phyloP scores from a whole-genome alignment of 139 green algal species.

The Diplosphaera chodatii region DNA sequence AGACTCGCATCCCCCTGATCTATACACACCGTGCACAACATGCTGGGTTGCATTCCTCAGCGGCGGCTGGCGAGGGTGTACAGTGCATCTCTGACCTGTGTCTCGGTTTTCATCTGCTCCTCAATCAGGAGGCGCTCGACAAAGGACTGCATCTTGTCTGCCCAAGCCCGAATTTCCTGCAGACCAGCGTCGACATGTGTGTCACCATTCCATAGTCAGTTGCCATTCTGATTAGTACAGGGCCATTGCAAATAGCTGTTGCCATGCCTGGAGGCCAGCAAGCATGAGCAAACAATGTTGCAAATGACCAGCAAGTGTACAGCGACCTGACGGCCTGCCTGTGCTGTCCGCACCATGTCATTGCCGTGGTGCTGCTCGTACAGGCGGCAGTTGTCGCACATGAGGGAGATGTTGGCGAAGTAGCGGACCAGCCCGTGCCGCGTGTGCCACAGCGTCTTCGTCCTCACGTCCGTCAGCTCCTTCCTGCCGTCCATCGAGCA shows the following conservation, averaged over 20 bases:
- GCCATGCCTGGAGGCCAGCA: no score
- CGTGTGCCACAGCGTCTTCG: background rate
- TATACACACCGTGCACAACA: no score
- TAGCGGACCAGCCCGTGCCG: background rate
- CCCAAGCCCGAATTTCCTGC: background rate
- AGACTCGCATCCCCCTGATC: no score
- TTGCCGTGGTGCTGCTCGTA: background rate
- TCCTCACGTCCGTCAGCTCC: background rate
- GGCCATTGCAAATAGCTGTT: no score
- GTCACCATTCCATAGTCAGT: background rate
- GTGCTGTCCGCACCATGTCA: background rate
- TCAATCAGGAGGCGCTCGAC: background rate
- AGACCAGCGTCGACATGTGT: no score
- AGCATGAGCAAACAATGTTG: no score
- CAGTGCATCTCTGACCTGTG: background rate
- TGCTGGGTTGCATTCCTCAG: no score
- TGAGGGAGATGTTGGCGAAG: background rate
- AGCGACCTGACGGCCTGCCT: background rate
- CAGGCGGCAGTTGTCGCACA: slow-evolving; percentile 9
- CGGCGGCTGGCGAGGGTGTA: background rate
- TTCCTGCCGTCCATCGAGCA: background rate
- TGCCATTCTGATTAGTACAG: no score
- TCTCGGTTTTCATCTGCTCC: background rate
- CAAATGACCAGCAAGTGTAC: background rate
- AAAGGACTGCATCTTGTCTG: background rate